phyloP scores from a whole-genome alignment of 1,284 basidiomycete species.

The Leccinum pseudoinsigne region DNA sequence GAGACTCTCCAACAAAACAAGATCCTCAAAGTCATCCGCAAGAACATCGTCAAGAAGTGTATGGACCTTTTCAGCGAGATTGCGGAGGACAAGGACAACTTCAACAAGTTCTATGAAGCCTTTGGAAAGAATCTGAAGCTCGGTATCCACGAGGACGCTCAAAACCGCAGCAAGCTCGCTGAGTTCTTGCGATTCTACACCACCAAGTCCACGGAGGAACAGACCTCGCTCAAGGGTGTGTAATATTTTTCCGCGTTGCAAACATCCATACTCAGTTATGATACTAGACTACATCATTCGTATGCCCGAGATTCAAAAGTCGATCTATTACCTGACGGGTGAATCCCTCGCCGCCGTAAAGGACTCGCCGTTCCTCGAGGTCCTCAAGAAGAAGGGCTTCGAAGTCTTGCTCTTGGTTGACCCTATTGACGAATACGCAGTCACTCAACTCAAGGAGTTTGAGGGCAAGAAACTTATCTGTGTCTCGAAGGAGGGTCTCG shows the following conservation, averaged over 20 bases:
- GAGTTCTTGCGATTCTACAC: constrained; percentile 99
- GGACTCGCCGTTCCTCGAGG: constrained; percentile 99
- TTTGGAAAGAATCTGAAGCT: constrained; percentile 99
- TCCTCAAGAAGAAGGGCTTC: constrained; percentile 99
- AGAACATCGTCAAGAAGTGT: constrained; percentile 99
- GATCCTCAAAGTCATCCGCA: constrained; percentile 99
- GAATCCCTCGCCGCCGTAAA: constrained; percentile 91
- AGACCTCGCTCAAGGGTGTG: constrained; percentile 91
- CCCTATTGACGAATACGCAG: constrained; percentile 97
- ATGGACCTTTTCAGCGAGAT: constrained; percentile 96
- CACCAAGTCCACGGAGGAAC: constrained; percentile 93
- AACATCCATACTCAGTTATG: constrained; percentile 7
- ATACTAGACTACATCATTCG: constrained; percentile 95
- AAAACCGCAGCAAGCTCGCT: constrained; percentile 99
- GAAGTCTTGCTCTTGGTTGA: constrained; percentile 98
- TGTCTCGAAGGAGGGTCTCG: constrained; percentile 98
- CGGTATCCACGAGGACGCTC: constrained; percentile 98
- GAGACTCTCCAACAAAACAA: constrained; percentile 99
- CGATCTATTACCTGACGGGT: constrained; percentile 99
- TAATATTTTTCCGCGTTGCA: constrained; percentile 4
- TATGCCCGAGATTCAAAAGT: constrained; percentile 99
- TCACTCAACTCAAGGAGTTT: constrained; percentile 99
- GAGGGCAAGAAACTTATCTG: constrained; percentile 98
- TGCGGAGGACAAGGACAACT: constrained; percentile 99
- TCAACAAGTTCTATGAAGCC: constrained; percentile 94